These are phyloP conservation scores for Fusarium chuoi DNA, from an alignment of 2,329 filamentous ascomycete species.

Conservation along the genomic window DNA sequence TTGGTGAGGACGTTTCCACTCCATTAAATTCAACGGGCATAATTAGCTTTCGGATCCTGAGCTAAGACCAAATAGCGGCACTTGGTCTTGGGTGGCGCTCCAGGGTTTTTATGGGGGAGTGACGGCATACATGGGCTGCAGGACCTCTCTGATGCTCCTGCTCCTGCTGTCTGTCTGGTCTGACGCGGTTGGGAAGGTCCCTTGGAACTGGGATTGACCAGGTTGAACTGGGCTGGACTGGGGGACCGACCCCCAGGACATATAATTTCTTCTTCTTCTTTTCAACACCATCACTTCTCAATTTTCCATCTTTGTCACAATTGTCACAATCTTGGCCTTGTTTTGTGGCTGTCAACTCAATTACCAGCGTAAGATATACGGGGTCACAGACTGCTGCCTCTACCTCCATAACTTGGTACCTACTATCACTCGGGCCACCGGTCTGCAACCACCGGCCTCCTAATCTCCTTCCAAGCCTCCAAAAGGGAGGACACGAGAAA, in stretches of 20 bases:
- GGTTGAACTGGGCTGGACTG: background rate
- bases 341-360: background rate
- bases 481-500: conserved; percentile 15
- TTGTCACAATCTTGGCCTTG: background rate
- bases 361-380: background rate
- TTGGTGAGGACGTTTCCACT: conserved; percentile 2
- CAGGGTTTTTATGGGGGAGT: conserved; percentile 32
- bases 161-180: background rate
- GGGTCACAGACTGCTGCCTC: too few species aligned
- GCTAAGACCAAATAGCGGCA: conserved; percentile 34
- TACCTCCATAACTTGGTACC: background rate
- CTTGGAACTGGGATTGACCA: background rate
- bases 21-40: background rate
- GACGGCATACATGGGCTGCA: conserved; percentile 38
- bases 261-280: conserved; percentile 15
- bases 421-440: background rate
- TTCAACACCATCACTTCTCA: conserved; percentile 10
- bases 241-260: conserved; percentile 13
- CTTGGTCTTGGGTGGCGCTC: conserved; percentile 30
- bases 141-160: conserved; percentile 5
- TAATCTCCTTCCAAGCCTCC: conserved; percentile 1
- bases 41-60: conserved; percentile 15
- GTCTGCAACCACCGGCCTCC: conserved; percentile 18
- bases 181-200: background rate
- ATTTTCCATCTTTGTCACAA: conserved; percentile 13